Conservation (phyloP, 169 alveolate species). For the Plasmodium malariae region DNA sequence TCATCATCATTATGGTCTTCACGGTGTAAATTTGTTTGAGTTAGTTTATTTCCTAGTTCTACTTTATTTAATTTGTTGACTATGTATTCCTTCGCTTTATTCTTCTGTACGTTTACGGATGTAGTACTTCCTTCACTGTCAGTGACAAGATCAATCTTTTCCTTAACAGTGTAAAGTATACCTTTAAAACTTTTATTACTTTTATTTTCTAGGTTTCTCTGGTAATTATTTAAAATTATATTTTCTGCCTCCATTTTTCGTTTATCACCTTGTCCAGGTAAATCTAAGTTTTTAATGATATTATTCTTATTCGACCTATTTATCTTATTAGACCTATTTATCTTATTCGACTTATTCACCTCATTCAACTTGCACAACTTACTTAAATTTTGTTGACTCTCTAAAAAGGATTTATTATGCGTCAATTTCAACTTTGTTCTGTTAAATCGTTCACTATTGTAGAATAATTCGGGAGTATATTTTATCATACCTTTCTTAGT, state of each 20-base stretch:
- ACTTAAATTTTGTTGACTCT: background rate
- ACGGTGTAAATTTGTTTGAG: no score
- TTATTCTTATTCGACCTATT: background rate
- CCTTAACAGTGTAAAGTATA: background rate
- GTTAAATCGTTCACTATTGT: background rate
- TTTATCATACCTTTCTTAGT: background rate
- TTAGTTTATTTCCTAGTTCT: no score
- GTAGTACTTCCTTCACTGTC: background rate
- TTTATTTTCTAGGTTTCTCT: conserved; percentile 1
- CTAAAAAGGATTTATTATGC: background rate
- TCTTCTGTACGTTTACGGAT: background rate
- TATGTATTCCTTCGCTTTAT: conserved; percentile 3
- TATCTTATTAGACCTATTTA: background rate
- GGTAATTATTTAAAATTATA: background rate
- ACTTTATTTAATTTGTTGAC: background rate
- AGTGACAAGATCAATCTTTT: background rate
- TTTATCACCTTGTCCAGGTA: background rate
- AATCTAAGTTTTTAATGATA: background rate
- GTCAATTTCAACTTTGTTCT: background rate
- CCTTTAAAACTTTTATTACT: background rate
- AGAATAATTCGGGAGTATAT: background rate
- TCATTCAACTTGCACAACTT: background rate
- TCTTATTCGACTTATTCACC: background rate
- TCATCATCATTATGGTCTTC: no score
- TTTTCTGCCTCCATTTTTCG: background rate